Evolutionary conservation across 1,284 basidiomycete genomes (phyloP), one percentile per base, ranked within the genome.

Genomic region (Ganoderma multipileum): DNA sequence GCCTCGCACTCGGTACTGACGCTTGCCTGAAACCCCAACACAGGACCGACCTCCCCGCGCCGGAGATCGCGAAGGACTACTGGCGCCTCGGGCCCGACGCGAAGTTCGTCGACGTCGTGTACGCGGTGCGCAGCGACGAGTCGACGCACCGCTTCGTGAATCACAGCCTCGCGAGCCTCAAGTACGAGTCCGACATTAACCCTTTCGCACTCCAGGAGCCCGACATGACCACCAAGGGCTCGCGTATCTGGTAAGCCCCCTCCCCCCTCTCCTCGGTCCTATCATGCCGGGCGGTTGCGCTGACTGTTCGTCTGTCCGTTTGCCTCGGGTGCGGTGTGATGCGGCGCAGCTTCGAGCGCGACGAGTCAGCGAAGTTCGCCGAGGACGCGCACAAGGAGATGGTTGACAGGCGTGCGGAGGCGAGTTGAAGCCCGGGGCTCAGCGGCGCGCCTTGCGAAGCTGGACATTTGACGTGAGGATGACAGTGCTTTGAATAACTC

Each of bases 131-230:
- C 64, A 95, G 95, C 16, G 97, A 99, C 80, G 97, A 99, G 79
- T 90, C 92, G 2, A 95, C 94, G 0, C 96, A 98, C 77, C 87
- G 96, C 67, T 97, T 95, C 76, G 95, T 96, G 71, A 97, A 98
- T 80, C 96, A 98, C 81, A 95, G 92, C 68, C 83, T 98, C 28
- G 96, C 95, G 12, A 96, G 95, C 79, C 84, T 98, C 61, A 84
- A 95, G 72, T 84, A 86, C 38, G 80, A 85, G 55, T 88, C 86
- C 52, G 96, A 98, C 78, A 89, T 95, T 72, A 98, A 97, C 78
- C 96, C 96, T 0, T 97, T 98, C 76, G 95, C 95, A 7, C 82
- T 97, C 44, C 87, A 91, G n/a, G 96, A 98, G 77, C 94, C 96
- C 12, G 87, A 91, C 71, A 95, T 97, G 87, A 84, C 88, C 73